A percentile compares a stretch with the other conserved stretches of the same genome.
phyloP scores from a whole-genome alignment of 345 rosid species.

The Gossypium rotundifolium region DNA sequence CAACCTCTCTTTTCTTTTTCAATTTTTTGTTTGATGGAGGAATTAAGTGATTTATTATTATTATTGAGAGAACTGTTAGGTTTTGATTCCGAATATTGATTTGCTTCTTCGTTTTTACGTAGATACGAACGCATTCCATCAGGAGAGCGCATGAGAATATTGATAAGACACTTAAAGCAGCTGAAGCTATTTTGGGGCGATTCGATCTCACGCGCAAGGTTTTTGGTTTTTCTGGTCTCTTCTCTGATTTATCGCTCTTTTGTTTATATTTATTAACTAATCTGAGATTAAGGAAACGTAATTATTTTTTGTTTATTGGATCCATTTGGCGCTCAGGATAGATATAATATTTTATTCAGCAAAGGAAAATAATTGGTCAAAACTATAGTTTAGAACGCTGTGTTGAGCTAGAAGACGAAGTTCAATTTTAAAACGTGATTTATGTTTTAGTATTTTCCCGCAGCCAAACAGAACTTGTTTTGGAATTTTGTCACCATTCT shows the following conservation, averaged over 20 bases:
- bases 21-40: not conserved
- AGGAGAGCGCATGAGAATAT: slow-evolving; percentile 89
- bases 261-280: not conserved
- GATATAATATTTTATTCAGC: not conserved
- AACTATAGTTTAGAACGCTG: not conserved
- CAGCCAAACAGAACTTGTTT: not conserved
- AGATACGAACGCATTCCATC: slow-evolving; percentile 90
- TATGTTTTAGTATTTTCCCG: not conserved
- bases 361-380: not conserved
- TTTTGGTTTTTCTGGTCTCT: not conserved
- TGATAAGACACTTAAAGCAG: slow-evolving; percentile 69
- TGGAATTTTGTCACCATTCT: not conserved
- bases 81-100: not conserved
- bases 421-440: not conserved
- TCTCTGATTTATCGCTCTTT: not conserved
- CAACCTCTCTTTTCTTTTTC: not conserved
- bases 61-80: not conserved
- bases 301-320: not conserved
- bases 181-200: slow-evolving; percentile 68
- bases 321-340: not conserved
- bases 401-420: not conserved
- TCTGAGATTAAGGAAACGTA: not conserved
- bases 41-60: not conserved
- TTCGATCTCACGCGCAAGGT: slow-evolving; percentile 86
- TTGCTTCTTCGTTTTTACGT: slow-evolving; percentile 6